Percentiles rank a stretch among this genome's conserved stretches.
Conservation (phyloP, 768 basidiomycete species). For the Pholiota molesta region DNA sequence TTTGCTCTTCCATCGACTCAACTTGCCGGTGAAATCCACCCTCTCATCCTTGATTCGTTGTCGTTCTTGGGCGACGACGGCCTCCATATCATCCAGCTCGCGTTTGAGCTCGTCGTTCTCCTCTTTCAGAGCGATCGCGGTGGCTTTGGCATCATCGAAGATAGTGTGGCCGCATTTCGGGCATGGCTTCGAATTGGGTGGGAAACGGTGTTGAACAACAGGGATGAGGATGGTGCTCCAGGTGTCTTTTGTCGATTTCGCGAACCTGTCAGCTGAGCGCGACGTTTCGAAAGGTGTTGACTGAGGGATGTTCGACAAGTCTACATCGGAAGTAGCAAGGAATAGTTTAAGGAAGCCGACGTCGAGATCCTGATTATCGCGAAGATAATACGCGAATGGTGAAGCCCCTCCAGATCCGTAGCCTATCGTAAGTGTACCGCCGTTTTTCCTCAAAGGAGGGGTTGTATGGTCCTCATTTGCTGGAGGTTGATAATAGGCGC, state of each 20-base stretch:
- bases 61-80: too few species aligned
- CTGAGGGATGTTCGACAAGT: constrained; percentile 14
- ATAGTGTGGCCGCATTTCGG: too few species aligned
- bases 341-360: constrained; percentile 21
- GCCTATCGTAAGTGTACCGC: constrained; percentile 15
- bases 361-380: constrained; percentile 16
- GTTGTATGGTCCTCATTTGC: background rate
- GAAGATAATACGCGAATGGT: constrained; percentile 16
- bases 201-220: too few species aligned
- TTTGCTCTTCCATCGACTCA: too few species aligned
- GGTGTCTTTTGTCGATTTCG: background rate
- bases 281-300: constrained; percentile 17
- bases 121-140: too few species aligned
- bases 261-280: background rate
- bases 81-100: too few species aligned
- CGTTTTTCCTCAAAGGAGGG: constrained; percentile 13
- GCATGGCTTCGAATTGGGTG: too few species aligned
- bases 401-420: constrained; percentile 14
- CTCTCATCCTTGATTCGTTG: too few species aligned
- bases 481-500: constrained; percentile 13
- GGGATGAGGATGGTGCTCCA: constrained; percentile 14
- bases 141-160: too few species aligned
- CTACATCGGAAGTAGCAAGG: constrained; percentile 11
- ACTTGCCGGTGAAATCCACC: too few species aligned
- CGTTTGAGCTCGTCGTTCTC: too few species aligned